These are phyloP conservation scores for Durotheca rogersii DNA, from an alignment of 495 filamentous ascomycete species.

Conservation along the genomic window DNA sequence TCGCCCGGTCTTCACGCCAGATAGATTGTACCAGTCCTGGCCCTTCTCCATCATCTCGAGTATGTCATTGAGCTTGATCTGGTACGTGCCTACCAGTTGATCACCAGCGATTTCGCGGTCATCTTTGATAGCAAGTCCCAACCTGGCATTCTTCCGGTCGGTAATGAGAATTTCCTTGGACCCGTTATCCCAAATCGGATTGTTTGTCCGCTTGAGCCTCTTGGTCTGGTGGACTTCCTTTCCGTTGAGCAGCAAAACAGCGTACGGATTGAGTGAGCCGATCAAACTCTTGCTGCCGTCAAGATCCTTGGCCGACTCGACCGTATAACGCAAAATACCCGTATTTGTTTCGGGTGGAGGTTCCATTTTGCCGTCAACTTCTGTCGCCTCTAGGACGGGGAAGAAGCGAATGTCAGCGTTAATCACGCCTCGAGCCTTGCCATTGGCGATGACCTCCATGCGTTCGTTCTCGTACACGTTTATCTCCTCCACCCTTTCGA, in stretches of 20 bases:
- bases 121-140: conserved; percentile 92
- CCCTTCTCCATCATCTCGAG: conserved; percentile 87
- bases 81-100: conserved; percentile 83
- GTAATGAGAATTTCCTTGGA: conserved; percentile 92
- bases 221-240: conserved; percentile 82
- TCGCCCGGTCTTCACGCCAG: conserved; percentile 77
- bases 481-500: conserved; percentile 77
- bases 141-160: conserved; percentile 81
- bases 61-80: conserved; percentile 93
- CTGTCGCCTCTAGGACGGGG: conserved; percentile 76
- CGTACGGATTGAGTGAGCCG: conserved; percentile 88
- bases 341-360: conserved; percentile 86
- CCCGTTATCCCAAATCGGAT: conserved; percentile 87
- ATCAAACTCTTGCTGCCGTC: conserved; percentile 87
- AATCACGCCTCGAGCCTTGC: conserved; percentile 76
- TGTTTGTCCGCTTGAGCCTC: conserved; percentile 93
- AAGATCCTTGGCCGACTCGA: conserved; percentile 94
- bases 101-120: conserved; percentile 83
- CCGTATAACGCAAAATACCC: conserved; percentile 86
- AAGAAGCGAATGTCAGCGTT: conserved; percentile 90
- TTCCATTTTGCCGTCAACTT: conserved; percentile 72
- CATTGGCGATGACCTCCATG: conserved; percentile 80
- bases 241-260: conserved; percentile 79
- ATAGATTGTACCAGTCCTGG: conserved; percentile 92
- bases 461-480: conserved; percentile 78